A percentile compares a stretch with the other conserved stretches of the same genome.
phyloP scores from a whole-genome alignment of 2,329 filamentous ascomycete genomes.

The Colletotrichum cordylinicola region DNA sequence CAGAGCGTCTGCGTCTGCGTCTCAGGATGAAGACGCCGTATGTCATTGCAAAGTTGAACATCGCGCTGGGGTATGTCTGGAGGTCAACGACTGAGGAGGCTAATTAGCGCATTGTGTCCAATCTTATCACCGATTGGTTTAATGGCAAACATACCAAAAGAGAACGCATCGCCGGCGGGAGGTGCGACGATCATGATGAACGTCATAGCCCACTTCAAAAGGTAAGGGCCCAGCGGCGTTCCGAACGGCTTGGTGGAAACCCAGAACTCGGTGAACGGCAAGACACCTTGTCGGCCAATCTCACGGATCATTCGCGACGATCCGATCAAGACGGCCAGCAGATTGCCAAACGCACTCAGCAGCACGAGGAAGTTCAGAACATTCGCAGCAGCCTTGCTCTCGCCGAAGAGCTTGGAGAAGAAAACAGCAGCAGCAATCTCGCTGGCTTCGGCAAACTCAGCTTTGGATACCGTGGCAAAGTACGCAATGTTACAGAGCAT shows the following conservation, averaged over 20 bases:
- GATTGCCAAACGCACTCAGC: conserved; percentile 63
- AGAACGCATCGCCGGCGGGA: conserved; percentile 69
- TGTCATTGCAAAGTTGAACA: conserved; percentile 64
- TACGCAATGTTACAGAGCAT: conserved; percentile 66
- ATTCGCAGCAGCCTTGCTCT: conserved; percentile 45
- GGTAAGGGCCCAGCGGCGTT: conserved; percentile 65
- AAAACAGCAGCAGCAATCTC: conserved; percentile 63
- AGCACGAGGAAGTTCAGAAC: conserved; percentile 64
- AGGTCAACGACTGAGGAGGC: conserved; percentile 58
- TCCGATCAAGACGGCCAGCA: conserved; percentile 61
- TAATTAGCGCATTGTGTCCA: not conserved
- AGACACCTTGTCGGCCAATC: conserved; percentile 66
- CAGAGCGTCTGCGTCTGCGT: conserved; percentile 54
- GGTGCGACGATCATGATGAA: conserved; percentile 65
- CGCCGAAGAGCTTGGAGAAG: conserved; percentile 64
- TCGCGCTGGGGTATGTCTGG: conserved; percentile 59
- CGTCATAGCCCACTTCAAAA: conserved; percentile 62
- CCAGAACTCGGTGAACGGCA: conserved; percentile 67
- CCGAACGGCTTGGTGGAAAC: conserved; percentile 68
- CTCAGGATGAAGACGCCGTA: conserved; percentile 65
- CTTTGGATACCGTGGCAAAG: conserved; percentile 58
- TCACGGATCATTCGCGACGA: conserved; percentile 64
- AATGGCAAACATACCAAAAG: conserved; percentile 54
- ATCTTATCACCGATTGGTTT: not conserved
- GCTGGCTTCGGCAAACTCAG: conserved; percentile 56